These are phyloP conservation scores for Aspergillus conjunctus DNA, from an alignment of 495 filamentous ascomycete species.

Conservation along the genomic window DNA sequence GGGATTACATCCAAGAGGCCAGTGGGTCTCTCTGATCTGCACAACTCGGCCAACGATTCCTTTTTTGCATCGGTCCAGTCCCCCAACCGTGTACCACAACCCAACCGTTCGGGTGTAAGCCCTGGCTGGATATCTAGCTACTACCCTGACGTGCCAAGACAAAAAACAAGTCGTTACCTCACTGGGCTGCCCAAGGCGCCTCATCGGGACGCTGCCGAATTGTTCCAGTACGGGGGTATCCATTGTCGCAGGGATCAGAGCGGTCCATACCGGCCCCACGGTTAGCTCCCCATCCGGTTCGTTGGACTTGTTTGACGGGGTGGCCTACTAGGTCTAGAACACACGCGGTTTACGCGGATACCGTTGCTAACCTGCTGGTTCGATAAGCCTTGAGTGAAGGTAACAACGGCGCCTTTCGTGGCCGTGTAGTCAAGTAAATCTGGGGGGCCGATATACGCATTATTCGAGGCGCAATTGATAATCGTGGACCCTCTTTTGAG, in stretches of 20 bases:
- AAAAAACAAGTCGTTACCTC: conserved; percentile 85
- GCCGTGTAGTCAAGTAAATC: conserved; percentile 86
- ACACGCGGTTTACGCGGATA: conserved; percentile 80
- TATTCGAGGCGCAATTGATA: conserved; percentile 82
- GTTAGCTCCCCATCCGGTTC: conserved; percentile 3
- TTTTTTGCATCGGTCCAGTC: too few relatives aligned
- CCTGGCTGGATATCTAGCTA: conserved; percentile 62
- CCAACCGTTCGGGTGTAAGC: conserved; percentile 71
- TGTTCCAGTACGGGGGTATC: conserved; percentile 65
- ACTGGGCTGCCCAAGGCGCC: conserved; percentile 73
- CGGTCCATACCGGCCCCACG: conserved; percentile 67
- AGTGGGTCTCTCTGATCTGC: too few relatives aligned
- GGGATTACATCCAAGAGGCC: too few relatives aligned
- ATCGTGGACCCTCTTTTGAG: conserved; percentile 76
- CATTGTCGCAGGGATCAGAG: conserved; percentile 81
- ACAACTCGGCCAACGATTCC: too few relatives aligned
- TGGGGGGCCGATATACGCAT: conserved; percentile 79
- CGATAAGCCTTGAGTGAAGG: conserved; percentile 77
- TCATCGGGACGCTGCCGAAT: conserved; percentile 74
- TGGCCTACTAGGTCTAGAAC: conserved; percentile 66
- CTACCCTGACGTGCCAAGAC: conserved; percentile 77
- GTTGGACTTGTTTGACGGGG: neutral
- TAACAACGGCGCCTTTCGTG: conserved; percentile 79
- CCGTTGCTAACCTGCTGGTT: conserved; percentile 73
- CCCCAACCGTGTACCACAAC: too few relatives aligned